Evolutionary conservation across 176 grass and related monocot genomes (phyloP), one percentile per base, ranked within the genome.

Genomic region (Triticum dicoccoides): DNA sequence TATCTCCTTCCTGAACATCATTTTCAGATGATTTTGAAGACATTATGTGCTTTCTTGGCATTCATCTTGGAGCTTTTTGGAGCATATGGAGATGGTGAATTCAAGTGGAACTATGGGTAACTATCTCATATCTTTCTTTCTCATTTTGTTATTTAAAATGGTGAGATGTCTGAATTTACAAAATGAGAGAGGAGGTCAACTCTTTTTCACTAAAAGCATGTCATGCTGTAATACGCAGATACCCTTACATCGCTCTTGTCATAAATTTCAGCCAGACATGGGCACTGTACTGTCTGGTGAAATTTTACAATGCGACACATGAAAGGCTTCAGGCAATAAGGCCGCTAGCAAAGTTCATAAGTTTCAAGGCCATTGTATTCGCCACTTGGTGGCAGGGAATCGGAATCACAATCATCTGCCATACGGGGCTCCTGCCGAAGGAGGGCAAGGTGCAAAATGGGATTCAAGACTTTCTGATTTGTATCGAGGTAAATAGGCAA

Each of bases 331-430:
- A 89, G 58, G 67, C 81, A 76, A 98, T 94, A 83, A 94, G 90
- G 59, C 93, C 96, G 68, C 66, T 98, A 58, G 89, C 89, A 42
- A 98, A 98, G 87, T 96, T 98, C 88, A 92, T 96, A 96, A 96
- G 96, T 84, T 98, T 98, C 65, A 98, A 98, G 85, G 96, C 93
- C 72, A 96, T 98, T 76, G 96, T 98, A 29, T 98, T 98, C 79
- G 96, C 96, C 34, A 98, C 96, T 82, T 98, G 93, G 93, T 98
- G 96, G 93, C 93, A 98, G 71, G 93, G 93, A 76, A 11, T 98
- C 2, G 86, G 78, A 38, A 96, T 94, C 76, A 90, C 96, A 61
- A 91, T 98, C 56, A 87, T 96, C 38, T 96, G 96, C 68, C 86
- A 92, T 59, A 72, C 86, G 51, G 93, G 88, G 54, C 79, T 98